Evolutionary conservation across 352 stramenopile species (phyloP).

Genomic region (Nothophytophthora sp.): DNA sequence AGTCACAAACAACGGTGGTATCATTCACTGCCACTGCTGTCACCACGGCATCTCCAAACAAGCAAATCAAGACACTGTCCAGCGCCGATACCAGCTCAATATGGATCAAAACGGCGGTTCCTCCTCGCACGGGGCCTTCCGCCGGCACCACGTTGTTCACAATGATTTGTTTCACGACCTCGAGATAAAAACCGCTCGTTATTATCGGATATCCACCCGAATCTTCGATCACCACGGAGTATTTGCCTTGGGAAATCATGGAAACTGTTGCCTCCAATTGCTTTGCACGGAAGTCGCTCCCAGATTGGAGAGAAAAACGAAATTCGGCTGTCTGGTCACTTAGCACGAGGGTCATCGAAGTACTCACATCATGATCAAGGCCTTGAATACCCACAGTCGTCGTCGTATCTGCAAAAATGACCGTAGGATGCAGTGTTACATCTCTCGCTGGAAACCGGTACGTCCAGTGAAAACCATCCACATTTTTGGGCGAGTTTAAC

Average conservation of each 20-base stretch:
- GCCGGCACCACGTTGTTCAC: constrained; percentile 1
- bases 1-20: constrained; percentile 19
- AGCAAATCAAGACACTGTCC: constrained; percentile 18
- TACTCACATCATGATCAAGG: constrained; percentile 1
- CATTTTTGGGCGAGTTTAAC: constrained; percentile 4
- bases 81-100: constrained; percentile 5
- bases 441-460: constrained; percentile 18
- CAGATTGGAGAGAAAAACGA: neutral
- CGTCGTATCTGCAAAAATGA: neutral
- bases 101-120: constrained; percentile 21
- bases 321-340: neutral
- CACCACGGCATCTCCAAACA: constrained; percentile 20
- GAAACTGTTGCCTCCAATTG: constrained; percentile 2
- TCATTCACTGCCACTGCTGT: constrained; percentile 7
- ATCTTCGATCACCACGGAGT: constrained; percentile 11
- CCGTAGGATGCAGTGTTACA: constrained; percentile 5
- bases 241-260: constrained; percentile 3
- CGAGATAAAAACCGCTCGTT: neutral
- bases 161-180: constrained; percentile 1
- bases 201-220: constrained; percentile 8
- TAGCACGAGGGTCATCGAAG: constrained; percentile 8
- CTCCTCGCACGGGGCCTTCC: constrained; percentile 28
- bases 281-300: neutral
- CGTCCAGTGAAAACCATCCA: constrained; percentile 13
- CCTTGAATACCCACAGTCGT: constrained; percentile 6